These are phyloP conservation scores for Aspergillus leporis DNA, from an alignment of 495 filamentous ascomycete genomes.

Conservation along the genomic window DNA sequence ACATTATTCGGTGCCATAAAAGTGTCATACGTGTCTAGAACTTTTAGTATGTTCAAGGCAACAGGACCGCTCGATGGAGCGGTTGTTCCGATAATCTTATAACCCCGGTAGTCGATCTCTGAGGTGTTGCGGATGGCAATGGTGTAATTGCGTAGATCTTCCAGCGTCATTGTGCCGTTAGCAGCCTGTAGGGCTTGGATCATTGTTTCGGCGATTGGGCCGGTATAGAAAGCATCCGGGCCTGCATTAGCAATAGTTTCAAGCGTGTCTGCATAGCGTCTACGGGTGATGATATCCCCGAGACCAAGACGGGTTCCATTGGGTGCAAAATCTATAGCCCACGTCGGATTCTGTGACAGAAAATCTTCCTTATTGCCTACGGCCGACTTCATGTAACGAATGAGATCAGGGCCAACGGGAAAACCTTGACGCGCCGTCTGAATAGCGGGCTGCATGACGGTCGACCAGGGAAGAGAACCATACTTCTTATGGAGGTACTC, in stretches of 20 bases:
- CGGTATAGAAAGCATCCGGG: conserved; percentile 73
- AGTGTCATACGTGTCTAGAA: conserved; percentile 67
- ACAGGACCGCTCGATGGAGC: conserved; percentile 77
- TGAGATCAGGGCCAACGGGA: conserved; percentile 64
- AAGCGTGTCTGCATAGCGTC: conserved; percentile 76
- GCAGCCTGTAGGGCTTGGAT: conserved; percentile 60
- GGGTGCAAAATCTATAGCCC: conserved; percentile 87
- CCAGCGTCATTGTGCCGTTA: conserved; percentile 81
- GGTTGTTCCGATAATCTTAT: conserved; percentile 63
- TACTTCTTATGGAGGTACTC: conserved; percentile 74
- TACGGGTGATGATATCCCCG: conserved; percentile 75
- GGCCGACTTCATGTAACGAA: conserved; percentile 63
- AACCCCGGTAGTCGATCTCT: conserved; percentile 70
- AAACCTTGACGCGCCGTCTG: conserved; percentile 77
- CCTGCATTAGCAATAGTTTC: conserved; percentile 71
- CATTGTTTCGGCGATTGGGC: conserved; percentile 70
- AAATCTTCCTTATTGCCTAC: conserved; percentile 54
- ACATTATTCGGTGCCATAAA: conserved; percentile 54
- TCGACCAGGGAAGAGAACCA: conserved; percentile 68
- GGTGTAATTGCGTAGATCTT: conserved; percentile 71
- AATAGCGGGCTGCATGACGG: conserved; percentile 70
- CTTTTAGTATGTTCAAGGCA: conserved; percentile 72
- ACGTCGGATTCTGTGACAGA: conserved; percentile 68
- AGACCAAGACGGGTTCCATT: conserved; percentile 68
- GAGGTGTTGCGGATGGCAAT: conserved; percentile 60